Percentiles rank a stretch among this genome's conserved stretches.
Evolutionary conservation across 345 rosid species (phyloP).

Genomic region (Salix brachista): DNA sequence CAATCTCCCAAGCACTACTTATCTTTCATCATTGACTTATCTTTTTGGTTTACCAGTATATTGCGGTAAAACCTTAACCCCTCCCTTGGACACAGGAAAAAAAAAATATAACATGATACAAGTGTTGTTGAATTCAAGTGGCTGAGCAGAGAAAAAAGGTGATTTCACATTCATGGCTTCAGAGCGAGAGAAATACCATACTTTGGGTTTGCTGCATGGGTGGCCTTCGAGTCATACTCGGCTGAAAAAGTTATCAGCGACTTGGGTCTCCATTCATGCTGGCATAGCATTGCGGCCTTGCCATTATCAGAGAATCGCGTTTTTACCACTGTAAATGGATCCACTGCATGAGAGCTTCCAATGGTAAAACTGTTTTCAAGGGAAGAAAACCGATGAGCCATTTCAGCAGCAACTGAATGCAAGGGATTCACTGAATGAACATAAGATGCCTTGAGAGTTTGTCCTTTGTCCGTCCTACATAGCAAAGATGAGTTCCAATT

Average conservation of each 20-base stretch:
- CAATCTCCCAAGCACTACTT: constrained; percentile 11
- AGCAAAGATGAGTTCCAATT: not conserved
- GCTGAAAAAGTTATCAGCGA: constrained; percentile 64
- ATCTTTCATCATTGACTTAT: constrained; percentile 1
- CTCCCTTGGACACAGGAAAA: constrained; percentile 8
- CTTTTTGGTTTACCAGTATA: constrained; percentile 14
- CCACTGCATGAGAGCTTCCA: constrained; percentile 56
- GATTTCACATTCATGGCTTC: constrained; percentile 46
- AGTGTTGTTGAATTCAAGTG: constrained; percentile 10
- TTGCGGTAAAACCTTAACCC: constrained; percentile 8
- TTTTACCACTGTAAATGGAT: constrained; percentile 56
- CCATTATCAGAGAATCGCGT: constrained; percentile 55
- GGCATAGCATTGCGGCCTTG: constrained; percentile 55
- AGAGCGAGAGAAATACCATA: constrained; percentile 71
- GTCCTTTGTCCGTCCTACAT: constrained; percentile 69
- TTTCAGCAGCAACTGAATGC: constrained; percentile 64
- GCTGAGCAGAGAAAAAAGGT: not conserved
- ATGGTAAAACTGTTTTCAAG: constrained; percentile 52
- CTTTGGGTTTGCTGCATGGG: constrained; percentile 47
- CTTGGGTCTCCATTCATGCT: constrained; percentile 78
- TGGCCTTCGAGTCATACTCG: constrained; percentile 59
- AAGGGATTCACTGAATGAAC: constrained; percentile 52
- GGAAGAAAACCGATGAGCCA: constrained; percentile 62
- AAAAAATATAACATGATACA: constrained; percentile 9
- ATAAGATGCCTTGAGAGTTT: constrained; percentile 64